A percentile compares a stretch with the other conserved stretches of the same genome.
These are phyloP conservation scores for Avena sativa DNA, from an alignment of 176 grass and related monocot species.

Conservation along the genomic window DNA sequence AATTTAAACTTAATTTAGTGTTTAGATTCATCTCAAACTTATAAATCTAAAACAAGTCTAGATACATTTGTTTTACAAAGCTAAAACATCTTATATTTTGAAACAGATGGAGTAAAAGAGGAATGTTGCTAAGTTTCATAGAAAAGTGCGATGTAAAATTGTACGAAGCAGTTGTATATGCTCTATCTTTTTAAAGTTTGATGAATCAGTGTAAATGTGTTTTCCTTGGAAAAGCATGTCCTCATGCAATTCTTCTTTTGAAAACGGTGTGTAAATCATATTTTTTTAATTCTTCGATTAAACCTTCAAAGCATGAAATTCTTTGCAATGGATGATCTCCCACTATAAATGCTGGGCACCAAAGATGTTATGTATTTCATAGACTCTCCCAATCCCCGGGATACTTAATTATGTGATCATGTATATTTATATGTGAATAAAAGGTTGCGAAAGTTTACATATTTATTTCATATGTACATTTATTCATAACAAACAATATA, in stretches of 20 bases:
- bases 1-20: no score
- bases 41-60: no score
- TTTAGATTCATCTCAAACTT: no score
- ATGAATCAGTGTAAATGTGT: not conserved
- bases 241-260: not conserved
- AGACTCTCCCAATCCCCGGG: accelerated
- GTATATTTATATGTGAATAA: no score
- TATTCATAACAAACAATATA: not conserved
- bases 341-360: not conserved
- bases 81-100: no score
- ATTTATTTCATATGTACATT: not conserved
- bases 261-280: not conserved
- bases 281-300: not conserved
- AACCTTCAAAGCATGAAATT: not conserved
- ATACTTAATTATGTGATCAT: no score
- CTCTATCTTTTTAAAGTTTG: not conserved
- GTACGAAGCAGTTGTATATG: not conserved
- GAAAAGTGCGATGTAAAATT: not conserved
- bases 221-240: not conserved
- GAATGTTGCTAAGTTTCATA: not conserved
- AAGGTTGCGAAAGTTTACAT: not conserved
- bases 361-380: not conserved
- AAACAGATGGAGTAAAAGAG: not conserved
- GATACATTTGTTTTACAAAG: no score
- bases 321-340: not conserved